Base-by-base conservation (phyloP, 2,329 filamentous ascomycete genomes). In the Epichloe typhina region DNA sequence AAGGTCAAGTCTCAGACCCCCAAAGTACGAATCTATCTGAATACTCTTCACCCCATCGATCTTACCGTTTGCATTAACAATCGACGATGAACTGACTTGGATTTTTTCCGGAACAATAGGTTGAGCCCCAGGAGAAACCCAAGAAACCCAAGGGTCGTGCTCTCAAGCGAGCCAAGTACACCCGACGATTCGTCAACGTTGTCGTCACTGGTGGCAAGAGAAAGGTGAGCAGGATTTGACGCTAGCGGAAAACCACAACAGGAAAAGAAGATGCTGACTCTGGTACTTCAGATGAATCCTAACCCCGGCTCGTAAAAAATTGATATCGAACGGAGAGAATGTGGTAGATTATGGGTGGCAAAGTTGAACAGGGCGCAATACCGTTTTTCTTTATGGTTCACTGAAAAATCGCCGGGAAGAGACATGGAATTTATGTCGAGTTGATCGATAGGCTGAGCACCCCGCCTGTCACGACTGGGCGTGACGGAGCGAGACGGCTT, bases 1-100 rank as follows among this genome's bases (percentile, higher is more conserved):
- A 95, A 95, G 82, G 89, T 95, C 83, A 94, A 95, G 86, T 91
- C 87, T 76, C 87, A 91, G 76, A 91, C 86, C 64, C 86, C 86
- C 68, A 90, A 91, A 83, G 86, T 89, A 80, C 72, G 80, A 72
- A 43, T 11, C 17, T 54, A 59, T 48, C 51, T 57, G 37, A 54
- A 50, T 19, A 21, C 41, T 45, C 50, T 7, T 50, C 50, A n/a
- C 51, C 54, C 39, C 7, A 17, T 4, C 40, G 21, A 38, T 26
- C 17, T 19, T 21, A 44, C 9, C 9, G 2, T 13, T 40, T 23
- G 11, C 1, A 5, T 21, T 3, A 31, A 53, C 58, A 56, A 57
- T 50, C 56, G 54, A 62, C 60, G 57, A 62, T 61, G 45, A 62
- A 49, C 64, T 66, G 56, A 67, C 60, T 53, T 61, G 54, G 33